Conservation (phyloP, 2,329 filamentous ascomycete species). For the Elsinoe batatas region DNA sequence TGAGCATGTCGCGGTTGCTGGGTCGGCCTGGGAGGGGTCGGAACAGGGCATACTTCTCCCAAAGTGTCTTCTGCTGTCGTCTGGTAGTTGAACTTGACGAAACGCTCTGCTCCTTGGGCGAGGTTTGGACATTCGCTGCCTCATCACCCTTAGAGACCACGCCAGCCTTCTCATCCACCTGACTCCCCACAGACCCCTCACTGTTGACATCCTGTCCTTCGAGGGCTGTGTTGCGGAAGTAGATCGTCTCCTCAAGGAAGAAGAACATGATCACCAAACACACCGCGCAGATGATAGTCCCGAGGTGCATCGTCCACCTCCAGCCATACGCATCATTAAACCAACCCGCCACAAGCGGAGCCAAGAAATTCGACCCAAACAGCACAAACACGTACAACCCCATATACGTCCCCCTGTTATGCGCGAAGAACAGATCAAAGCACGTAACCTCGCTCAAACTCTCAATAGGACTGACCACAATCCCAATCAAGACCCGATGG, state of each 20-base stretch:
- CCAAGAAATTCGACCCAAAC: conserved; percentile 29
- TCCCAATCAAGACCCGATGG: conserved; percentile 24
- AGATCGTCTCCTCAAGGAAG: conserved; percentile 13
- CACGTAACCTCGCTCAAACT: conserved; percentile 15
- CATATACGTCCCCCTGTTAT: conserved; percentile 15
- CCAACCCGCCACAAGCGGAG: conserved; percentile 29
- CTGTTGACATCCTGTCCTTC: neutral
- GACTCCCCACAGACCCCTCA: neutral
- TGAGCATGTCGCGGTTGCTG: conserved; percentile 17
- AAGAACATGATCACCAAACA: conserved; percentile 6
- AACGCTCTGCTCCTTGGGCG: neutral
- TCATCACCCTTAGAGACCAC: too few relatives aligned
- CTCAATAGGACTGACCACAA: conserved; percentile 21
- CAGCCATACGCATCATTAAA: conserved; percentile 29
- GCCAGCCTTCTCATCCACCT: too few relatives aligned
- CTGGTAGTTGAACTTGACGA: neutral
- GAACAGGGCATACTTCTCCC: conserved; percentile 19
- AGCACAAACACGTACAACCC: conserved; percentile 27
- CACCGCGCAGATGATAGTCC: neutral
- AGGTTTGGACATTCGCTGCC: too few relatives aligned
- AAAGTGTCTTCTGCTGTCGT: conserved; percentile 11
- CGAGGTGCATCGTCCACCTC: conserved; percentile 20
- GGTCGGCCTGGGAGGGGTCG: conserved; percentile 17
- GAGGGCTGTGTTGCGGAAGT: conserved; percentile 8
- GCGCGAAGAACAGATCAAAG: conserved; percentile 16